A percentile compares a stretch with the other conserved stretches of the same genome.
Evolutionary conservation across 176 grass and related monocot species (phyloP).

Genomic region (Oryza meridionalis): DNA sequence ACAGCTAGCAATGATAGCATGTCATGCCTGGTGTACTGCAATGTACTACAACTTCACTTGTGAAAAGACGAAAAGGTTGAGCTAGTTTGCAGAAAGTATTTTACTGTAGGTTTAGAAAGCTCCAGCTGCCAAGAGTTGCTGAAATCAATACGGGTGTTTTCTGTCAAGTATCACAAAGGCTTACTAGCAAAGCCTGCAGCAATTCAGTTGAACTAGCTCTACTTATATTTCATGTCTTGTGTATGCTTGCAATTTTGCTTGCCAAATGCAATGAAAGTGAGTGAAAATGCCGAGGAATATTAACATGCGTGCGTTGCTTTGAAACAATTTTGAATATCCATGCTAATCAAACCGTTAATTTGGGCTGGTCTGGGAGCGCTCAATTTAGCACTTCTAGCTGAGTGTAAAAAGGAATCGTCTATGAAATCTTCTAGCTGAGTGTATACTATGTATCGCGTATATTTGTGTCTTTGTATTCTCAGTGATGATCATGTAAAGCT

Average conservation of each 20-base stretch:
- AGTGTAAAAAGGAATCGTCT: background rate
- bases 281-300: background rate
- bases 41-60: background rate
- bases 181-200: background rate
- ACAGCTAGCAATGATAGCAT: background rate
- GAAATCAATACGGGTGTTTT: slow-evolving; percentile 18
- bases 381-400: background rate
- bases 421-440: background rate
- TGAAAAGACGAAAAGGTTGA: background rate
- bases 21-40: background rate
- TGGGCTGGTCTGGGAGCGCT: background rate
- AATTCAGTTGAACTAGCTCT: background rate
- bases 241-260: background rate
- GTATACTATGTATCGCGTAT: background rate
- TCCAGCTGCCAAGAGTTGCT: background rate
- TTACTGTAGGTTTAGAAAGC: slow-evolving; percentile 5
- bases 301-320: background rate
- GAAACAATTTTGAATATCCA: background rate
- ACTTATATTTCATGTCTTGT: slow-evolving; percentile 49
- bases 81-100: background rate
- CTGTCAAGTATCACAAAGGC: background rate
- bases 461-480: background rate
- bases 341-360: background rate
- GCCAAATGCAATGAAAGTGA: background rate
- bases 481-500: slow-evolving; percentile 8